Percentiles rank a stretch among this genome's conserved stretches.
Conservation (phyloP, 208 protist genomes). For the Leishmania gerbilli region DNA sequence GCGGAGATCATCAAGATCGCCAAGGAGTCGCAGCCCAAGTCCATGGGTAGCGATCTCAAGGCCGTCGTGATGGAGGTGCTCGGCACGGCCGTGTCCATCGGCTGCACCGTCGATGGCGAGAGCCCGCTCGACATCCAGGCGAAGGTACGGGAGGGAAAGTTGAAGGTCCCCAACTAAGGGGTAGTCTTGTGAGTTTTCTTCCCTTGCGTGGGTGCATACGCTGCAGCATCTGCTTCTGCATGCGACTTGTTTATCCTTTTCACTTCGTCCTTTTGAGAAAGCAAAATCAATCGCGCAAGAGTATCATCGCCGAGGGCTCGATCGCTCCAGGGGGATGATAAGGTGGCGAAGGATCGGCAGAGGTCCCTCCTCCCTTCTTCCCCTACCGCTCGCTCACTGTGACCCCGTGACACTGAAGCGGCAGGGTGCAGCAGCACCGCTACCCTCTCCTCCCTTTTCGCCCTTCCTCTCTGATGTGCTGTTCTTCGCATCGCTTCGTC, state of each 20-base stretch:
- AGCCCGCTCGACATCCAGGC: conserved; percentile 93
- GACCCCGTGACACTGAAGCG: background rate
- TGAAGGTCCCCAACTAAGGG: conserved; percentile 84
- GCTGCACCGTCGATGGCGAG: conserved; percentile 98
- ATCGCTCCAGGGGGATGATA: background rate
- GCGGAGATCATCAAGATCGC: conserved; percentile 98
- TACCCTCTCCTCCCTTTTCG: background rate
- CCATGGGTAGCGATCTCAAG: conserved; percentile 94
- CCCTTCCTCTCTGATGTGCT: background rate
- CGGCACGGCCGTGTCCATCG: conserved; percentile 97
- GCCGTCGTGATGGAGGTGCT: conserved; percentile 99
- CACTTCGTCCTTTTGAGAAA: conserved; percentile 20
- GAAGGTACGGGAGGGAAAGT: conserved; percentile 93
- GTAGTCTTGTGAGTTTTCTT: background rate
- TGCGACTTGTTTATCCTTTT: conserved; percentile 12
- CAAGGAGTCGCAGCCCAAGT: conserved; percentile 94
- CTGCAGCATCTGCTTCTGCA: background rate
- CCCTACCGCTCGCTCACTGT: background rate
- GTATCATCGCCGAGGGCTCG: conserved; percentile 1
- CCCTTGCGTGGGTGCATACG: background rate
- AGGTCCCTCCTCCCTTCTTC: background rate
- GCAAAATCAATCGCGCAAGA: conserved; percentile 6
- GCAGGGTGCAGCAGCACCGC: background rate
- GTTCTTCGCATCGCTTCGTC: background rate
- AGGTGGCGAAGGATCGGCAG: background rate